Base-by-base conservation (phyloP, 1,139 yeast genomes). In the Lodderomyces parapsilosis region DNA sequence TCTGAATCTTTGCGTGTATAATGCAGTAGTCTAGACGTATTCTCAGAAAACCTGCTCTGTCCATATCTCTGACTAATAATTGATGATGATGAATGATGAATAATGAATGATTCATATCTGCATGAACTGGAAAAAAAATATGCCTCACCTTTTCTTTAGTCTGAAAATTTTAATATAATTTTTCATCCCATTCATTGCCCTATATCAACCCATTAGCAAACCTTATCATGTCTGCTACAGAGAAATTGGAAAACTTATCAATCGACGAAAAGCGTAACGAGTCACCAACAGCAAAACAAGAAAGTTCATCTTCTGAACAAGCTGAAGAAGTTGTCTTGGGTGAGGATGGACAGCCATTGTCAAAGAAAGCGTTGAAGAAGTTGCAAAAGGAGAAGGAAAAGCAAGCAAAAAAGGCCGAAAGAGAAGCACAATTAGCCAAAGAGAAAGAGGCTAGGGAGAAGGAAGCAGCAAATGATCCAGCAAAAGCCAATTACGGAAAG, bases 281-380 rank as follows among this genome's bases (percentile, higher is more conserved):
- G 38, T 41, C 47, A 2, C 38, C 47, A 27, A 49, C 51, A 5
- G 43, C 53, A n/a, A 30, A 19, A 25, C 56, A 54, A 14, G 41
- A 50, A 20, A 22, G 27, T 9, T 52, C 58, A 6, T 54, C 59
- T 20, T 41, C 48, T 17, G 42, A 44, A 17, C 27, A 28, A 32
- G 13, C 24, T 6, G 67, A 55, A 40, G 63, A 60, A 43, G 74
- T 69, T n/a, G 56, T 75, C 39, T 66, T 80, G 47, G 86, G 87
- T 24, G 85, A 80, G 65, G 97, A 93, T 65, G 99, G 99, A 36
- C 86, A 83, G 68, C 99, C 99, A 41, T 74, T 93, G 56, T 88
- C 97, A 49, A 93, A 93, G 69, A 93, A 90, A 65, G 99, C 96
- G 2, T 74, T 93, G 57, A 93, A 93, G 77, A 93, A 93, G 72